A percentile compares a stretch with the other conserved stretches of the same genome.
Evolutionary conservation across 306 rosid genomes (phyloP).

Genomic region (Cicer judaicum): DNA sequence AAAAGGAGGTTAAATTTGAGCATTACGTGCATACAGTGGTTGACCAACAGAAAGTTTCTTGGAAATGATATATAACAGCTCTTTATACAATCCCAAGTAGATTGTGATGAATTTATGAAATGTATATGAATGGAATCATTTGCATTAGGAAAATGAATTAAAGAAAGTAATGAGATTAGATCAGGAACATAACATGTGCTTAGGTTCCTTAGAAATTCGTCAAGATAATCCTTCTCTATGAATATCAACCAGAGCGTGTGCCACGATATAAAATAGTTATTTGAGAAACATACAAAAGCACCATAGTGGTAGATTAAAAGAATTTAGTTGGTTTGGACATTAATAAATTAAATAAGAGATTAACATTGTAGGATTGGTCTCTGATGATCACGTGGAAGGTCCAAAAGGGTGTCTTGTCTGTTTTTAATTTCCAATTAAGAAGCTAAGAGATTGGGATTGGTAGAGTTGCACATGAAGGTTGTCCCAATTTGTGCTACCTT

Average conservation of each 20-base stretch:
- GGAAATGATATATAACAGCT: slow-evolving; percentile 46
- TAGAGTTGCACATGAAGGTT: slow-evolving; percentile 60
- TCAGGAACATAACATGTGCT: slow-evolving; percentile 61
- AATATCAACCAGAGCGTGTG: slow-evolving; percentile 32
- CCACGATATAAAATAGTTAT: slow-evolving; percentile 19
- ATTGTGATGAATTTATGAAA: slow-evolving; percentile 46
- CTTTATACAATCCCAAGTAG: slow-evolving; percentile 48
- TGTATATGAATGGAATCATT: slow-evolving; percentile 38
- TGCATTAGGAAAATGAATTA: slow-evolving; percentile 33
- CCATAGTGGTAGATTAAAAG: slow-evolving; percentile 23
- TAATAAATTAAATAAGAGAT: slow-evolving; percentile 30
- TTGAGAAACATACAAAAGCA: slow-evolving; percentile 46
- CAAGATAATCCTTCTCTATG: slow-evolving; percentile 39
- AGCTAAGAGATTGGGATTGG: slow-evolving; percentile 47
- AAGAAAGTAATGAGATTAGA: slow-evolving; percentile 49
- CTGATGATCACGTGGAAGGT: slow-evolving; percentile 53
- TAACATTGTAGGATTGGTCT: slow-evolving; percentile 34
- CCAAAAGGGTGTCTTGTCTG: slow-evolving; percentile 52
- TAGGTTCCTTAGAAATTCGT: slow-evolving; percentile 47
- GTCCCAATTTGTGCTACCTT: slow-evolving; percentile 45
- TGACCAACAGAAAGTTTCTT: slow-evolving; percentile 53
- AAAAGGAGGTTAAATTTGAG: slow-evolving; percentile 36
- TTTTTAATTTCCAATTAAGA: slow-evolving; percentile 31
- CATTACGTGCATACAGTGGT: slow-evolving; percentile 5
- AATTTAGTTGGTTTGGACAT: slow-evolving; percentile 5